Conservation (phyloP, 2,329 filamentous ascomycete genomes). For the Ilyonectria mors-panacis region DNA sequence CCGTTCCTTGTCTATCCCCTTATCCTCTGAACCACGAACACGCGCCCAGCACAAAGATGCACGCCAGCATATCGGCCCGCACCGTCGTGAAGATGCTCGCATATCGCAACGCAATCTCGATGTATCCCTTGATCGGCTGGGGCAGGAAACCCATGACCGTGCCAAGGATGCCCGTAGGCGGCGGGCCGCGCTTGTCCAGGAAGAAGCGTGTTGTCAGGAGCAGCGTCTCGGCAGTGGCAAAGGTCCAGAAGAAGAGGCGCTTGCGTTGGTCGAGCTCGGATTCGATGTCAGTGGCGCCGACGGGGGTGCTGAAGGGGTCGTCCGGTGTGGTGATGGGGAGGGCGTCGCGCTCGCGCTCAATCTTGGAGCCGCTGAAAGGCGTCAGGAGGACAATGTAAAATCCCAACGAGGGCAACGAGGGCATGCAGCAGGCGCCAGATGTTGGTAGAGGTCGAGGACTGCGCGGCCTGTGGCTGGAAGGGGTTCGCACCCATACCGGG, state of each 20-base stretch:
- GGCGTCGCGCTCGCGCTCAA: conserved; percentile 67
- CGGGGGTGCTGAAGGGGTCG: conserved; percentile 40
- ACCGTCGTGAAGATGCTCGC: conserved; percentile 80
- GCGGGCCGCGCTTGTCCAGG: conserved; percentile 72
- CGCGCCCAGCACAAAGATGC: conserved; percentile 81
- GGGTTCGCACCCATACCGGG: conserved; percentile 57
- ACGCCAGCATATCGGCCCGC: conserved; percentile 80
- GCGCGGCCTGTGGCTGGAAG: conserved; percentile 47
- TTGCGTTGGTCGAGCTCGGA: conserved; percentile 52
- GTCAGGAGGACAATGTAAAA: conserved; percentile 79
- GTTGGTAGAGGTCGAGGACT: conserved; percentile 56
- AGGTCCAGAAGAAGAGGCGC: conserved; percentile 80
- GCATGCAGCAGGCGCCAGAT: conserved; percentile 83
- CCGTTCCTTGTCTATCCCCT: not conserved
- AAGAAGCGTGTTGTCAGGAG: conserved; percentile 81
- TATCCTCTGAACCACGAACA: conserved; percentile 61
- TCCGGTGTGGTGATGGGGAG: conserved; percentile 45
- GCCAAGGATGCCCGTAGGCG: conserved; percentile 74
- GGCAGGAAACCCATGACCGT: conserved; percentile 77
- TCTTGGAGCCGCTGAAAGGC: conserved; percentile 77
- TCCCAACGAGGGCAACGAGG: conserved; percentile 79
- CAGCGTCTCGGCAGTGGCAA: conserved; percentile 82
- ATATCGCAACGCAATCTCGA: conserved; percentile 75
- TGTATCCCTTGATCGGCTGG: conserved; percentile 72
- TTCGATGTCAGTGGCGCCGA: conserved; percentile 45